Evolutionary conservation across 768 basidiomycete species (phyloP).

Genomic region (Pisolithus albus): DNA sequence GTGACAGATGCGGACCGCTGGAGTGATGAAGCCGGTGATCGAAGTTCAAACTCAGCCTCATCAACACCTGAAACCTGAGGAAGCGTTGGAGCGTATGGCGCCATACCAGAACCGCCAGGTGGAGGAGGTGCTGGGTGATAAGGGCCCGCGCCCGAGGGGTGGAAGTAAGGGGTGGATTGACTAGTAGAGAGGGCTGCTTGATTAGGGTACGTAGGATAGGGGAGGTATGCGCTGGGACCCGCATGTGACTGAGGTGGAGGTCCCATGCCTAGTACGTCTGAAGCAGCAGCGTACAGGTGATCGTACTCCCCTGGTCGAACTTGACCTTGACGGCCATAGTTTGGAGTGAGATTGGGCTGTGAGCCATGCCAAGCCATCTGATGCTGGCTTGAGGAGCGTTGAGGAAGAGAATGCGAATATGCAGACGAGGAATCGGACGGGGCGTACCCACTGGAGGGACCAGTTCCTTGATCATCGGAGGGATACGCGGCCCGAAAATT

Average conservation of each 20-base stretch:
- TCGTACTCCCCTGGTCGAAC: slow-evolving; percentile 42
- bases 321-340: slow-evolving; percentile 15
- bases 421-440: slow-evolving; percentile 16
- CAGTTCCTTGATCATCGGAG: slow-evolving; percentile 31
- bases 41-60: slow-evolving; percentile 49
- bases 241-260: slow-evolving; percentile 36
- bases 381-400: slow-evolving; percentile 13
- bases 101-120: slow-evolving; percentile 10
- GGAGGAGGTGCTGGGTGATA: slow-evolving; percentile 17
- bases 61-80: slow-evolving; percentile 23
- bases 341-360: slow-evolving; percentile 15
- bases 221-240: slow-evolving; percentile 14
- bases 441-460: slow-evolving; percentile 25
- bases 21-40: slow-evolving; percentile 37
- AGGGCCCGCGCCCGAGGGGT: slow-evolving; percentile 19
- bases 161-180: slow-evolving; percentile 28
- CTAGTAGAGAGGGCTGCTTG: slow-evolving; percentile 20
- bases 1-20: slow-evolving; percentile 51
- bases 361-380: slow-evolving; percentile 26
- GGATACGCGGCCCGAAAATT: slow-evolving; percentile 34
- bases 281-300: slow-evolving; percentile 66
- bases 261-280: slow-evolving; percentile 73
- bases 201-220: slow-evolving; percentile 16
- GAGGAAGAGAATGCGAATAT: slow-evolving; percentile 14
- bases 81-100: slow-evolving; percentile 21